Evolutionary conservation across 306 rosid species (phyloP).

Genomic region (Corylus heterophylla): DNA sequence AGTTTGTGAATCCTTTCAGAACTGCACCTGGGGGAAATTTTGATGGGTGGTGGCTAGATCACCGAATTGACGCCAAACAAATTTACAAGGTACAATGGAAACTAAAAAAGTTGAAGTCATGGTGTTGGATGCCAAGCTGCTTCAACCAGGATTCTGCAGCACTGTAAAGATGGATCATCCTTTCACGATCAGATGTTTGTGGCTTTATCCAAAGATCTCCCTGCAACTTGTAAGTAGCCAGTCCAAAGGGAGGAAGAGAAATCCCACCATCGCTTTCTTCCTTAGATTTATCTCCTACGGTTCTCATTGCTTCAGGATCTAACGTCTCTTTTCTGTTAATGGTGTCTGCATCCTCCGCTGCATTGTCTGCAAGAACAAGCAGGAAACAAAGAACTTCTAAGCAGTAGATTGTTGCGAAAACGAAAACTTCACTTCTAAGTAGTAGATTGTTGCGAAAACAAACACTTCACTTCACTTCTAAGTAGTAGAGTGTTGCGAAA

Average conservation of each 20-base stretch:
- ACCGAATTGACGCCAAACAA: slow-evolving; percentile 12
- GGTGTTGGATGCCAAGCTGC: slow-evolving; percentile 66
- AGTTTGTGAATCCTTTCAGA: slow-evolving; percentile 24
- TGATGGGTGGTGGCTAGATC: slow-evolving; percentile 25
- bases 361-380: slow-evolving; percentile 31
- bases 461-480: slow-evolving; percentile 3
- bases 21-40: slow-evolving; percentile 21
- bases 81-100: slow-evolving; percentile 39
- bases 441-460: neutral
- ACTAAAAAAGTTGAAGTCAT: slow-evolving; percentile 76
- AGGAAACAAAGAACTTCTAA: neutral
- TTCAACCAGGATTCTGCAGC: slow-evolving; percentile 88
- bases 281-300: slow-evolving; percentile 13
- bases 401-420: neutral
- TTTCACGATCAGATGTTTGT: slow-evolving; percentile 46
- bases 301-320: slow-evolving; percentile 17
- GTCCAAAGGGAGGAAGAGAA: slow-evolving; percentile 60
- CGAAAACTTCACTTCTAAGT: neutral
- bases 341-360: slow-evolving; percentile 22
- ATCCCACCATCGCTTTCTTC: slow-evolving; percentile 15
- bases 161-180: slow-evolving; percentile 37
- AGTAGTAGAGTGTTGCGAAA: neutral
- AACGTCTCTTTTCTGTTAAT: slow-evolving; percentile 18
- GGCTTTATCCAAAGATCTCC: slow-evolving; percentile 62
- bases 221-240: slow-evolving; percentile 68